These are phyloP conservation scores for Cyclotella distinguenda DNA, from an alignment of 108 stramenopile genomes.

Conservation along the genomic window DNA sequence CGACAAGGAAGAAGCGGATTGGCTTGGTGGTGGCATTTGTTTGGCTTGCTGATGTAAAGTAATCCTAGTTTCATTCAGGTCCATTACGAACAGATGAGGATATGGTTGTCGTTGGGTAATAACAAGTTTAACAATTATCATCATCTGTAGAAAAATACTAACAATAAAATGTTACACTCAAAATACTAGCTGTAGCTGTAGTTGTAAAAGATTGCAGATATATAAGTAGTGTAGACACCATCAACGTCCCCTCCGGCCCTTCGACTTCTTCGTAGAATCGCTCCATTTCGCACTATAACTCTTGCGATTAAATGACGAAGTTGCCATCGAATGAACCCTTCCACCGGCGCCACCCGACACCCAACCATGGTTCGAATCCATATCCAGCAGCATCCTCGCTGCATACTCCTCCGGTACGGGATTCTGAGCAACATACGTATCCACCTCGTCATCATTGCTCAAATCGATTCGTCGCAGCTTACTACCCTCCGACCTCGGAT, in stretches of 20 bases:
- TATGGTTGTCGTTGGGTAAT: no score
- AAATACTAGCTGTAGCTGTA: not conserved
- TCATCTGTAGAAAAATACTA: no score
- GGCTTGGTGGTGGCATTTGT: conserved; percentile 31
- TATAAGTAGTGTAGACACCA: not conserved
- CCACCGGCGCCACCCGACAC: conserved; percentile 25
- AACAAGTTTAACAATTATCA: no score
- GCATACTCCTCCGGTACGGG: conserved; percentile 67
- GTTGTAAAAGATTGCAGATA: not conserved
- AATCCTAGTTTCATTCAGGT: not conserved
- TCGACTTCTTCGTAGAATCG: conserved; percentile 10
- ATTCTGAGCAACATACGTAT: conserved; percentile 68
- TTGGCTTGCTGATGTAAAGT: conserved; percentile 10
- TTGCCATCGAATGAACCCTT: conserved; percentile 21
- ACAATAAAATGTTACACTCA: no score
- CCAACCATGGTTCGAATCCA: conserved; percentile 13
- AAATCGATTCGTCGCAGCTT: conserved; percentile 55
- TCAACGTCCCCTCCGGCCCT: conserved; percentile 10
- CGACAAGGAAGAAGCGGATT: conserved; percentile 28
- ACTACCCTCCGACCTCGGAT: conserved; percentile 39
- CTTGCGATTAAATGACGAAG: conserved; percentile 19
- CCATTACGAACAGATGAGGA: not conserved
- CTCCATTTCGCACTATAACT: conserved; percentile 46
- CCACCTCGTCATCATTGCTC: conserved; percentile 64
- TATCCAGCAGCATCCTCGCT: conserved; percentile 9